These are phyloP conservation scores for Thraustotheca clavata DNA, from an alignment of 352 stramenopile species.

Conservation along the genomic window DNA sequence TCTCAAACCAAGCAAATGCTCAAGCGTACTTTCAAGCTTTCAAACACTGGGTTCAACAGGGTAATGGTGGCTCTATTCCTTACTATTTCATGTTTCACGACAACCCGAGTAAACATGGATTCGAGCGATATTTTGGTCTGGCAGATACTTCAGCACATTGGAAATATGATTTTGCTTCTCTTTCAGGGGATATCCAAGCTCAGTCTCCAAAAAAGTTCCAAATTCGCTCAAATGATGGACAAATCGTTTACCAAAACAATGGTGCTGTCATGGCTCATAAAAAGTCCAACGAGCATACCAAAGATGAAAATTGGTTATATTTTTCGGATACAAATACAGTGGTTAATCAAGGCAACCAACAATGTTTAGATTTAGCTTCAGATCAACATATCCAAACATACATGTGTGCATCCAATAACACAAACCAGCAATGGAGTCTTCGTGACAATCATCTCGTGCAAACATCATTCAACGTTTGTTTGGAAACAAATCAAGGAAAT, in stretches of 20 bases:
- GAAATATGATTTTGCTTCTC: not conserved
- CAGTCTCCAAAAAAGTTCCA: no score
- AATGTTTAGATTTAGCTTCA: slow-evolving; percentile 3
- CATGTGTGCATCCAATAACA: not conserved
- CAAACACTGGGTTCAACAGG: slow-evolving; percentile 12
- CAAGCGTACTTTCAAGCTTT: slow-evolving; percentile 19
- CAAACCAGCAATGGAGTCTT: slow-evolving; percentile 7
- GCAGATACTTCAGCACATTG: slow-evolving; percentile 17
- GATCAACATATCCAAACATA: not conserved
- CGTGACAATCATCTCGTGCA: not conserved
- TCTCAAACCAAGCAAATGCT: slow-evolving; percentile 12
- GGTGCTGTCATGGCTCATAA: not conserved
- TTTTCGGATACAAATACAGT: no score
- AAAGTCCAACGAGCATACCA: no score
- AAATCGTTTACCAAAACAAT: not conserved
- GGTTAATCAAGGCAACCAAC: not conserved
- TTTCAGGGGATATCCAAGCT: not conserved
- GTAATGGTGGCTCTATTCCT: not conserved
- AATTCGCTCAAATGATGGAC: not conserved
- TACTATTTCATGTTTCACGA: slow-evolving; percentile 25
- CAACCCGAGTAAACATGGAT: slow-evolving; percentile 23
- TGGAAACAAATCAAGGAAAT: not conserved
- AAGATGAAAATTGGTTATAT: no score
- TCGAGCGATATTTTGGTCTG: slow-evolving; percentile 51
- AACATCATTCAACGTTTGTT: not conserved